Evolutionary conservation across 371 early-diverging fungal genomes (phyloP).

Genomic region (Cokeromyces recurvatus): DNA sequence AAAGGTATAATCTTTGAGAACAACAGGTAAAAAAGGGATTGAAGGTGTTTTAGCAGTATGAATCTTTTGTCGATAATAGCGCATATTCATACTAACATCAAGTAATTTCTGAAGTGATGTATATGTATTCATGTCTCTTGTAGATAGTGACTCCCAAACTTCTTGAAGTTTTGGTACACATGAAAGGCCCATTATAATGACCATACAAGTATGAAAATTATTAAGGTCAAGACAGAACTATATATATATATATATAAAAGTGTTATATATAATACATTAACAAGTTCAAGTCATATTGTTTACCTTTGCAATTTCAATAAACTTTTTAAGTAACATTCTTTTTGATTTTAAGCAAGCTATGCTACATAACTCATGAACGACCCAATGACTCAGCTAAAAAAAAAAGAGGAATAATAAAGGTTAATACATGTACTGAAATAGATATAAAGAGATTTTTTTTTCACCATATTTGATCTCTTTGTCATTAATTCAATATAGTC

Average conservation of each 20-base stretch:
- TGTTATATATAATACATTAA: neutral
- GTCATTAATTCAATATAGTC: conserved; percentile 21
- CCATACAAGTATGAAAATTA: conserved; percentile 47
- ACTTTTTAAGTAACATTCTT: conserved; percentile 23
- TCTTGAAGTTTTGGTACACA: conserved; percentile 26
- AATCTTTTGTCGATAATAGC: conserved; percentile 33
- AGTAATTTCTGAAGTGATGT: conserved; percentile 24
- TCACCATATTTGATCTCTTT: conserved; percentile 28
- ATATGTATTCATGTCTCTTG: conserved; percentile 28
- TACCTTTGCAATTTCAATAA: conserved; percentile 45
- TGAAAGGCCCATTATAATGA: conserved; percentile 36
- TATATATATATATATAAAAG: too few relatives aligned
- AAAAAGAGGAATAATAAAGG: neutral
- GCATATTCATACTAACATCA: conserved; percentile 43
- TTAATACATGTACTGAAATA: too few relatives aligned
- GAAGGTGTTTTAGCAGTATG: conserved; percentile 22
- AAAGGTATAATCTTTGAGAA: conserved; percentile 41
- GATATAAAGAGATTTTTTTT: neutral
- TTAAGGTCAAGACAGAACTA: conserved; percentile 38
- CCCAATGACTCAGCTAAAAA: conserved; percentile 34
- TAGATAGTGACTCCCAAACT: conserved; percentile 26
- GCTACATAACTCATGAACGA: conserved; percentile 34
- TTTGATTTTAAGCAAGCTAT: conserved; percentile 21
- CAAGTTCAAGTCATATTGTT: neutral
- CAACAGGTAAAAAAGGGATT: conserved; percentile 40